These are phyloP conservation scores for Thalassiosira sp. DNA, from an alignment of 352 stramenopile genomes.

Conservation along the genomic window DNA sequence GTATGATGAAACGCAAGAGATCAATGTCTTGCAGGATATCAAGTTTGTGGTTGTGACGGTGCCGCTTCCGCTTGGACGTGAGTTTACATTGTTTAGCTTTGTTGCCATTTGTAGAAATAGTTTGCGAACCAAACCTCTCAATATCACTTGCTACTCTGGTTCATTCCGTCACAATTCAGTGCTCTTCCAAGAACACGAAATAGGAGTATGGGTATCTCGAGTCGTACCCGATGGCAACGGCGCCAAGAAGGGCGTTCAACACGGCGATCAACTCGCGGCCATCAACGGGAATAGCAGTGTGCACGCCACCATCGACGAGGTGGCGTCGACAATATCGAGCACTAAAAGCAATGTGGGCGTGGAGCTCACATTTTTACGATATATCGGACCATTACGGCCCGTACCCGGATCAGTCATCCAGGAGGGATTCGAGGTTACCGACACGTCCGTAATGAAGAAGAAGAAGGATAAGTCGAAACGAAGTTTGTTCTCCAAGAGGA, in stretches of 20 bases:
- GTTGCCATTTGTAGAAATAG: neutral
- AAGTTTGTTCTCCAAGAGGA: neutral
- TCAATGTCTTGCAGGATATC: constrained; percentile 71
- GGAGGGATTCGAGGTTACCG: constrained; percentile 57
- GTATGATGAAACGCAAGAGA: constrained; percentile 64
- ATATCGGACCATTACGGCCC: constrained; percentile 63
- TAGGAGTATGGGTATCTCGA: constrained; percentile 73
- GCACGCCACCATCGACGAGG: constrained; percentile 73
- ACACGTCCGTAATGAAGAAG: constrained; percentile 24
- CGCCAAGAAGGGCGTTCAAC: constrained; percentile 51
- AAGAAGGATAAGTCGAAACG: constrained; percentile 7
- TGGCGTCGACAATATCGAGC: constrained; percentile 52
- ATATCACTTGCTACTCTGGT: neutral
- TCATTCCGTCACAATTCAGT: constrained; percentile 43
- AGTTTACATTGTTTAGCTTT: constrained; percentile 37
- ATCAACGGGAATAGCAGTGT: constrained; percentile 70
- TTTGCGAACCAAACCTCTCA: neutral
- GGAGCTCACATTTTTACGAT: constrained; percentile 76
- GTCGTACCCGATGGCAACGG: constrained; percentile 67
- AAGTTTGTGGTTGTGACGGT: constrained; percentile 73
- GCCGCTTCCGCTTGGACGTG: constrained; percentile 70
- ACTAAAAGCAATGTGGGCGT: constrained; percentile 41
- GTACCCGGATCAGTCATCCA: constrained; percentile 41
- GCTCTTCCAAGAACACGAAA: constrained; percentile 76
- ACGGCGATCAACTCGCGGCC: constrained; percentile 76